A percentile compares a stretch with the other conserved stretches of the same genome.
phyloP scores from a whole-genome alignment of 2,329 filamentous ascomycete species.

The Fusarium praegraminearum region DNA sequence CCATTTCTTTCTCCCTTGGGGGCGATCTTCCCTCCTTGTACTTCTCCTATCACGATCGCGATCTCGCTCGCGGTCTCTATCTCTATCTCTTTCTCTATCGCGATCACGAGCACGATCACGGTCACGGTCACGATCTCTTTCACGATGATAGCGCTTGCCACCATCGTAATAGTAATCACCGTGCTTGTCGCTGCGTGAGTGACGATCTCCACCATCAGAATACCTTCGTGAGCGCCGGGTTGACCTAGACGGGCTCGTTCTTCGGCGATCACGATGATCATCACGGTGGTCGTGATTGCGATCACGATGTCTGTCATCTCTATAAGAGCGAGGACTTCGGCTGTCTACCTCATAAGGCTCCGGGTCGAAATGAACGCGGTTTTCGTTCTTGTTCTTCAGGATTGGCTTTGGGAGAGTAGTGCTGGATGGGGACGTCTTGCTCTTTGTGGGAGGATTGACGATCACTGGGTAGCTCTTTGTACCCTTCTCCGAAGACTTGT shows the following conservation, averaged over 20 bases:
- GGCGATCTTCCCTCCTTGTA: constrained; percentile 54
- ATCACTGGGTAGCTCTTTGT: constrained; percentile 54
- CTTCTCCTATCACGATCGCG: constrained; percentile 55
- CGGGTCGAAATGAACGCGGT: constrained; percentile 66
- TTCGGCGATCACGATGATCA: constrained; percentile 42
- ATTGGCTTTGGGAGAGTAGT: constrained; percentile 66
- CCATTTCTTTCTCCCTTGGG: constrained; percentile 60
- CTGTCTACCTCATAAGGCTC: constrained; percentile 60
- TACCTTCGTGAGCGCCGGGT: constrained; percentile 44
- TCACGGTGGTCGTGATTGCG: constrained; percentile 45
- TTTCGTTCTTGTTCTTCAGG: constrained; percentile 70
- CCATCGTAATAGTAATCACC: constrained; percentile 53
- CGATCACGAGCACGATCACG: constrained; percentile 42
- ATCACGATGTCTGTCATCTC: constrained; percentile 52
- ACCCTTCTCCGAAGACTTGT: constrained; percentile 49
- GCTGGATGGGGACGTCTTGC: constrained; percentile 52
- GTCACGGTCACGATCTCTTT: constrained; percentile 53
- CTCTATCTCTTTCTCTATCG: neutral
- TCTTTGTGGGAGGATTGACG: constrained; percentile 52
- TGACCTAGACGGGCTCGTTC: constrained; percentile 29
- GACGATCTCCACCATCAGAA: constrained; percentile 47
- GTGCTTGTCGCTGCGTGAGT: constrained; percentile 49
- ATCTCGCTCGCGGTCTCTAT: constrained; percentile 46
- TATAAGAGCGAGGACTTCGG: constrained; percentile 46
- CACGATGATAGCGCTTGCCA: constrained; percentile 53